Percentiles rank a stretch among this genome's conserved stretches.
Evolutionary conservation across 805 yeast genomes (phyloP).

Genomic region (Wickerhamiella azymoides): DNA sequence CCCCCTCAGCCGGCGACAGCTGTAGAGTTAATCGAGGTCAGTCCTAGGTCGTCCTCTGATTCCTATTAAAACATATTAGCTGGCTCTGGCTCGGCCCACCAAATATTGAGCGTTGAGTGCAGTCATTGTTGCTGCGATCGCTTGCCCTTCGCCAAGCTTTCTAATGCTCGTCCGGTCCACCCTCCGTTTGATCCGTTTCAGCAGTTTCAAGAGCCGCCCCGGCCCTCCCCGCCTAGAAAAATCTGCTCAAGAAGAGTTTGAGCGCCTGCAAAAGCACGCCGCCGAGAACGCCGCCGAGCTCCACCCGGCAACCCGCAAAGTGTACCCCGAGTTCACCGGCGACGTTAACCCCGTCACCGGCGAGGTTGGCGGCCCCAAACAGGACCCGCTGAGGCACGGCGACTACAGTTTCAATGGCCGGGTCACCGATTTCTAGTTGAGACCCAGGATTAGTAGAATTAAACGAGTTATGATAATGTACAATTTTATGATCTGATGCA

Average conservation of each 20-base stretch:
- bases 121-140: no score
- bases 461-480: no score
- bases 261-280: conserved; percentile 67
- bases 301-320: conserved; percentile 53
- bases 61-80: no score
- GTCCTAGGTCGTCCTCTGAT: no score
- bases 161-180: not conserved
- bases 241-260: conserved; percentile 85
- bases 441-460: not conserved
- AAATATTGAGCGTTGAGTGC: no score
- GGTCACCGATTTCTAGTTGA: conserved; percentile 86
- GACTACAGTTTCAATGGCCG: conserved; percentile 95
- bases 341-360: conserved; percentile 87
- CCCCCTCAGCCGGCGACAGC: no score
- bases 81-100: no score
- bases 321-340: conserved; percentile 92
- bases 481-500: not conserved
- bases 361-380: conserved; percentile 94
- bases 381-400: conserved; percentile 82
- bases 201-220: conserved; percentile 21
- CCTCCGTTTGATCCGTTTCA: not conserved
- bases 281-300: conserved; percentile 47
- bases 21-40: no score
- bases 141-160: no score
- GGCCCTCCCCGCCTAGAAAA: conserved; percentile 66